These are phyloP conservation scores for Tritrichomonas foetus DNA, from an alignment of 208 protist genomes.

Conservation along the genomic window DNA sequence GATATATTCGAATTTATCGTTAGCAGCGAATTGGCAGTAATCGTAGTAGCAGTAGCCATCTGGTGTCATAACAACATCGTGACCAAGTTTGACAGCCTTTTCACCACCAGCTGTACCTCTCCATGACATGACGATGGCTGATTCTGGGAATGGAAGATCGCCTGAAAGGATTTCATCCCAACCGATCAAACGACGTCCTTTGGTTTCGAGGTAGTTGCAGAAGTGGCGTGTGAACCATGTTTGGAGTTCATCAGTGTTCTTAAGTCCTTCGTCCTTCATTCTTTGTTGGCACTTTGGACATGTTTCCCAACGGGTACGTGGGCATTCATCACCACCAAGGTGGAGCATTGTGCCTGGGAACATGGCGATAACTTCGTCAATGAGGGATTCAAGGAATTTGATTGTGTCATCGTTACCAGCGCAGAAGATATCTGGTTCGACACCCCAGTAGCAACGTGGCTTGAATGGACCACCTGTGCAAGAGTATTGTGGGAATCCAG, in stretches of 20 bases:
- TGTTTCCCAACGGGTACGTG: background rate
- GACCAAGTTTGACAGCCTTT: background rate
- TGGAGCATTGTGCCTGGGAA: constrained; percentile 27
- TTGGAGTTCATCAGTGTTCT: background rate
- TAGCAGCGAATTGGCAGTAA: background rate
- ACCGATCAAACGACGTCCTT: background rate
- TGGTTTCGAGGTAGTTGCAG: background rate
- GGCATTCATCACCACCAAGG: background rate
- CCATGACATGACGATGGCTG: background rate
- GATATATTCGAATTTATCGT: no score
- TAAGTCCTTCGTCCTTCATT: background rate
- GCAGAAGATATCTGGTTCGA: background rate
- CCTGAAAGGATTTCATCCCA: constrained; percentile 32
- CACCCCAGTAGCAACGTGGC: background rate
- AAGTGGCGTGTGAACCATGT: background rate
- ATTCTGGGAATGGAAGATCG: background rate
- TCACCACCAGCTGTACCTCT: background rate
- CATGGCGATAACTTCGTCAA: background rate
- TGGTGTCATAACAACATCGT: background rate
- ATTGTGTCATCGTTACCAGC: background rate
- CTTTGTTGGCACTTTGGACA: background rate
- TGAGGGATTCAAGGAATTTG: background rate
- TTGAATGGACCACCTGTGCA: background rate
- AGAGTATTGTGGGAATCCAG: background rate
- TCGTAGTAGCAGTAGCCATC: background rate